Evolutionary conservation across 441 rosid species (phyloP), one percentile per base, ranked within the genome.

Genomic region (Adansonia rubrostipa): DNA sequence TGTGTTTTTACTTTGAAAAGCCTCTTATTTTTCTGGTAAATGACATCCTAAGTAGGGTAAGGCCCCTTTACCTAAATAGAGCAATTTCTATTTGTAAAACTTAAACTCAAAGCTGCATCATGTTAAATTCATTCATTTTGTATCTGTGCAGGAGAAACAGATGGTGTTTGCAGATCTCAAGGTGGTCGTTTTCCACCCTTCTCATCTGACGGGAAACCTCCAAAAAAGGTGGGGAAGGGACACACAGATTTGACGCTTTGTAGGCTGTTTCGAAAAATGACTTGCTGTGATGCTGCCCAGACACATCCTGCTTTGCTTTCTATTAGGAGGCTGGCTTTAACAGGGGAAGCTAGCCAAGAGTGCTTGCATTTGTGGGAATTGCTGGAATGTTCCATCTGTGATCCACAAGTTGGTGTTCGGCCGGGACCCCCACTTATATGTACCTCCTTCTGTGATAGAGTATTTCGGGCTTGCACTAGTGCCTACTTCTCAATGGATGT

Each of bases 311-410:
- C 93, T 80, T 86, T 89, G 75, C 60, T 93, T 69, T 85, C 93
- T 36, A 66, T 87, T 6, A 84, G 94, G 83, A 90, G 82, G 85
- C 82, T 93, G 78, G 88, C 93, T 75, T 86, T 88, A 50, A 80
- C 87, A 9, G 98, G 95, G 65, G 96, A 93, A 82, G 96, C 91
- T 58, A 80, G 62, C 24, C 81, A 84, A 67, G 97, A 91, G 36
- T 93, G 98, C 61, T 79, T 88, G 81, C 82, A 88, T 6, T 66
- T 92, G 65, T 93, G 94, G 90, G 94, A 91, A 72, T 80, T 87
- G 75, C 74, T 92, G 86, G 97, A 93, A 85, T 93, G 97, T 77
- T 91, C 95, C 20, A 87, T 93, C 69, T 93, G 98, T n/a, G 90
- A 93, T 83, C 94, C 94, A 8, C 75, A 28, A n/a, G 80, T 89